Evolutionary conservation across 179 eudicot species (phyloP).

Genomic region (Beta corolliflora): DNA sequence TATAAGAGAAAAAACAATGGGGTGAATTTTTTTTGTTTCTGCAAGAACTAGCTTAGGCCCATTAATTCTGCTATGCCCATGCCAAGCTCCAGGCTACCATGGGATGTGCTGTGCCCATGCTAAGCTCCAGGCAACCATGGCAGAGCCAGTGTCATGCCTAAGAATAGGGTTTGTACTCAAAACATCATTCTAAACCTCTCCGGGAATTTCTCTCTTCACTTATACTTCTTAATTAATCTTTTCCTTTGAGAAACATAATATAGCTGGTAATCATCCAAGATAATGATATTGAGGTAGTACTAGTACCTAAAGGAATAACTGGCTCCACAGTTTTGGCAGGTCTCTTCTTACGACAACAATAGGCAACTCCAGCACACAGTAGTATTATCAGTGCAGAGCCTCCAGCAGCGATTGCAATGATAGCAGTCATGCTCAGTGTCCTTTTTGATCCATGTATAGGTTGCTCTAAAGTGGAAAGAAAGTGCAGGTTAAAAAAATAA

Average conservation of each 20-base stretch:
- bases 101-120: no score
- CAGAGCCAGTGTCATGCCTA: no score
- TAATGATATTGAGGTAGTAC: not conserved
- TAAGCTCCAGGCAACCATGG: no score
- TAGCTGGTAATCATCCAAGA: not conserved
- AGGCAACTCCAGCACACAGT: constrained; percentile 50
- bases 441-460: constrained; percentile 12
- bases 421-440: constrained; percentile 31
- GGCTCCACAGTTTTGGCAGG: constrained; percentile 44
- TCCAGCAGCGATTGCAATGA: constrained; percentile 60
- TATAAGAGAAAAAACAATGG: no score
- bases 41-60: no score
- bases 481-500: constrained; percentile 12
- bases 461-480: constrained; percentile 17
- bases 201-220: no score
- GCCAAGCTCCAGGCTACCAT: no score
- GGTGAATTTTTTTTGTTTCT: no score
- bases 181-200: no score
- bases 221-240: not conserved
- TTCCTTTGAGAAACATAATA: not conserved
- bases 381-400: constrained; percentile 45
- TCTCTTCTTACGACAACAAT: constrained; percentile 48
- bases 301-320: constrained; percentile 54
- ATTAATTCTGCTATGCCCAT: no score
- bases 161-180: no score